A percentile compares a stretch with the other conserved stretches of the same genome.
Conservation (phyloP, 305 asterid genomes). For the Fraxinus latifolia region DNA sequence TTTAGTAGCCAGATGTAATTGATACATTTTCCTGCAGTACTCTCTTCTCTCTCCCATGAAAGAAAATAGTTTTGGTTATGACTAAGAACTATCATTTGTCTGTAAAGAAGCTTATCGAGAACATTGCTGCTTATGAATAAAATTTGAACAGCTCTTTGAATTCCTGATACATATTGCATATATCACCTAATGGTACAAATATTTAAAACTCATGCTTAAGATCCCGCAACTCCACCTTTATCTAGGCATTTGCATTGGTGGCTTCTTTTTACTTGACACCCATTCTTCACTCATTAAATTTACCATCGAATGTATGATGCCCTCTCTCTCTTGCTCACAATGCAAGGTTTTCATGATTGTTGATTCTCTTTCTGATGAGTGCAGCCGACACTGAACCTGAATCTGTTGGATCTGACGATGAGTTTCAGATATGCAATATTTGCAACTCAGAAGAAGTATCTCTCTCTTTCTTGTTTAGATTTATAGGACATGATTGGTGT, state of each 20-base stretch:
- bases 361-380: slow-evolving; percentile 25
- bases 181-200: not conserved
- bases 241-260: not conserved
- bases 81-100: not conserved
- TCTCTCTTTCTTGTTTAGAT: not conserved
- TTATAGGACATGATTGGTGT: not conserved
- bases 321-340: not conserved
- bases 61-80: slow-evolving; percentile 1
- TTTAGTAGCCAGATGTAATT: not conserved
- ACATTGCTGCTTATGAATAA: not conserved
- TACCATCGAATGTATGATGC: not conserved
- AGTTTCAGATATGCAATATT: slow-evolving; percentile 87
- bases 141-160: not conserved
- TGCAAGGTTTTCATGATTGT: slow-evolving; percentile 8
- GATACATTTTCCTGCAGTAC: not conserved
- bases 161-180: not conserved
- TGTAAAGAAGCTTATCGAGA: not conserved
- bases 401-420: slow-evolving; percentile 80
- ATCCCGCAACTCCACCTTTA: not conserved
- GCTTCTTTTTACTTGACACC: not conserved
- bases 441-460: slow-evolving; percentile 85
- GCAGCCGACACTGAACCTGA: slow-evolving; percentile 90
- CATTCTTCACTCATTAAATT: not conserved
- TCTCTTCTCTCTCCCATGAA: not conserved
- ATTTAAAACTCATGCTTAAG: not conserved